Conservation (phyloP, 2,329 filamentous ascomycete species). For the Raffaelea albimanens region DNA sequence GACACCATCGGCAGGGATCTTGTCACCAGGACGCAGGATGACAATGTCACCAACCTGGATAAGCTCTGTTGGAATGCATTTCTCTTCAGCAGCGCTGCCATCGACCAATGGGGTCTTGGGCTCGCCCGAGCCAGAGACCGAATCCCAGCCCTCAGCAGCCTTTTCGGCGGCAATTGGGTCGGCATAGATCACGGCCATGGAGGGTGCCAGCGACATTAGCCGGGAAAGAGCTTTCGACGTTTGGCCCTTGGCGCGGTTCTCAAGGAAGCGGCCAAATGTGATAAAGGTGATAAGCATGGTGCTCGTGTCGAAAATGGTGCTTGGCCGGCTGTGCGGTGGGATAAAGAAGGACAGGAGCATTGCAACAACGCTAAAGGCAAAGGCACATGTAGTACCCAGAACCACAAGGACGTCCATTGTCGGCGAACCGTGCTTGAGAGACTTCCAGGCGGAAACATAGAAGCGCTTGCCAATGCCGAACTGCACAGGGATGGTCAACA, state of each 20-base stretch:
- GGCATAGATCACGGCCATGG: conserved; percentile 92
- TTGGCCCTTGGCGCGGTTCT: conserved; percentile 92
- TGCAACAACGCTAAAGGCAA: conserved; percentile 84
- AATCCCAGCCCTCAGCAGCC: conserved; percentile 69
- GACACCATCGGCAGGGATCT: conserved; percentile 86
- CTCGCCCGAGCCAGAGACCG: conserved; percentile 25
- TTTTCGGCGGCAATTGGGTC: conserved; percentile 93
- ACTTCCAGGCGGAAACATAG: conserved; percentile 89
- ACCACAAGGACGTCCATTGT: conserved; percentile 98
- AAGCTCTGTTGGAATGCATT: conserved; percentile 82
- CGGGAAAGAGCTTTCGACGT: conserved; percentile 88
- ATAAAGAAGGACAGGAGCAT: conserved; percentile 74
- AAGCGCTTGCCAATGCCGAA: conserved; percentile 95
- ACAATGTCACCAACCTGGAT: conserved; percentile 92
- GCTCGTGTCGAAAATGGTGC: conserved; percentile 92
- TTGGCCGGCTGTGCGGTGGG: conserved; percentile 69
- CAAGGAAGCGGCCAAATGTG: conserved; percentile 79
- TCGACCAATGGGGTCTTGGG: conserved; percentile 34
- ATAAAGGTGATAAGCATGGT: conserved; percentile 98
- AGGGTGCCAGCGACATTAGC: conserved; percentile 91
- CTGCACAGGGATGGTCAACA: conserved; percentile 84
- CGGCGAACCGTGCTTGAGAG: conserved; percentile 77
- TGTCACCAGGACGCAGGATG: conserved; percentile 86
- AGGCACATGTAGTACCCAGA: conserved; percentile 86
- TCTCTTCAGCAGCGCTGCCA: conserved; percentile 66